Base-by-base conservation (phyloP, 805 yeast species). In the Candida loeiensis region DNA sequence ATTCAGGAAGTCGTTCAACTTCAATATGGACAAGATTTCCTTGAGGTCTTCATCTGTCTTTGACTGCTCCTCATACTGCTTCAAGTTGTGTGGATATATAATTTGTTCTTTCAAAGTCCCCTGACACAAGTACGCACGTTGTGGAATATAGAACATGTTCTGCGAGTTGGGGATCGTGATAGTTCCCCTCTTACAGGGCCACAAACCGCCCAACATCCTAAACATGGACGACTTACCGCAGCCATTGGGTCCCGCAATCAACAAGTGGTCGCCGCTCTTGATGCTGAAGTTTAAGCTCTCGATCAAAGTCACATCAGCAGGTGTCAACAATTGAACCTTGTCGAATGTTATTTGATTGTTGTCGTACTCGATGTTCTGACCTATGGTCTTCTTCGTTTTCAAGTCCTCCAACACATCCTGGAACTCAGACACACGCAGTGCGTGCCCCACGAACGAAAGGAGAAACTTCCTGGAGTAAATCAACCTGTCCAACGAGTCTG, bases 221-320 rank as follows among this genome's bases (percentile, higher is more conserved):
- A 90, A 90, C 42, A 90, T 66, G 0, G 97, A 90, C 0, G 96
- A 89, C 63, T 90, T 90, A 19, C 98, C 98, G 47, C 95, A 85
- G 1, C 98, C 98, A 56, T 90, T 90, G 11, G 97, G 97, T 0
- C 98, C 98, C 7, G 91, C 89, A 56, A 90, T 89, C 39, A 90
- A 71, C 37, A 90, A 68, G 61, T 90, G 93, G 37, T 89, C 82
- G 25, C 96, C 96, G 24, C 78, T 83, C 46, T 82, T 76, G 39
- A 90, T 76, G 37, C 81, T 74, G 59, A 90, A 89, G 19, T 77
- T 70, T 50, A 90, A 70, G 27, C 77, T 74, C 32, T 76, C 69
- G 16, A 85, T 81, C 34, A 90, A 69, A 0, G 81, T 73, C 32
- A 85, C 90, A 40, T 87, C 83, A 3, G 83, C 81, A 0, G 98